Evolutionary conservation across 177 flowering plant genomes (phyloP), one percentile per base, ranked within the genome.

Genomic region (Vitis hybrid): DNA sequence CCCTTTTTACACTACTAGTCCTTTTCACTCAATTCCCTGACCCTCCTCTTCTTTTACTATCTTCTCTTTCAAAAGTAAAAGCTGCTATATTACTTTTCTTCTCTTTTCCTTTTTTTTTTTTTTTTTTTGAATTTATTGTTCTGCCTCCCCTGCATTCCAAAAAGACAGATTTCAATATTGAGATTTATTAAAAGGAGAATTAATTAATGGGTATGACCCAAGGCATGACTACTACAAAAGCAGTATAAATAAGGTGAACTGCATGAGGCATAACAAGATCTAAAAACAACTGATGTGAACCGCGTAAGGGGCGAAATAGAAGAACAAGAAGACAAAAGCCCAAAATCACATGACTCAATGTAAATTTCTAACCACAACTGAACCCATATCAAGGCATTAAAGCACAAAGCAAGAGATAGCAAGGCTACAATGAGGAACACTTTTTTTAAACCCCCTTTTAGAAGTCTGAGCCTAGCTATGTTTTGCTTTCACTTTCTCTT

Each of bases 61-160:
- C 65, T 64, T 78, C 65, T 18, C 62, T 58, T 64, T 15, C 65
- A 54, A 74, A 74, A 72, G 81, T 68, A 68, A 82, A 80, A 76
- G 76, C 75, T 78, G 76, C 75, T 76, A 59, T 65, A 10, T 49
- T 70, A 51, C 62, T 19, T 35, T 57, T 65, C 11, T 27, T 51
- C 49, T 24, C 51, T 52, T 13, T 21, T 66, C 27, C 27, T 64
- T 59, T 19, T 0, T 51, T 69, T 52, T 64, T 48, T 35, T 55
- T 46, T 18, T 27, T 10, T 14, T 52, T 57, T 63, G 57, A 24
- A 50, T 64, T 55, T 55, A 4, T 27, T 15, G 8, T 48, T 50
- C 32, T 24, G 62, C 52, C 72, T n/a, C 12, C 1, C 76, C 80
- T 80, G 78, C 78, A 72, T 58, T 60, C 21, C 30, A 21, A 52